phyloP scores from a whole-genome alignment of 2,329 filamentous ascomycete species.

The Colletotrichum shisoi region DNA sequence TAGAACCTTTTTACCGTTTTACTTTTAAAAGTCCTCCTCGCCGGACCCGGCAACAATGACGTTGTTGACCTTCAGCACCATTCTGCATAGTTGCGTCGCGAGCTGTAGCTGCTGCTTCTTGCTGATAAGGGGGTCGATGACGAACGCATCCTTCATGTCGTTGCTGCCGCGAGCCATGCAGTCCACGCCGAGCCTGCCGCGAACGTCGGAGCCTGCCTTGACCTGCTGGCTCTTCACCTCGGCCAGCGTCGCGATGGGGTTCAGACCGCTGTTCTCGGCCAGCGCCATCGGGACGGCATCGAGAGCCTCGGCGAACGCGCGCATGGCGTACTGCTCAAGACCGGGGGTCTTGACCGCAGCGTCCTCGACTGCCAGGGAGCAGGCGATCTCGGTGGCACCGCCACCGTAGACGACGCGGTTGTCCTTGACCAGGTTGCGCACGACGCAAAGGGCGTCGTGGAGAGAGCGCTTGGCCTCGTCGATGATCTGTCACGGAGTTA shows the following conservation, averaged over 20 bases:
- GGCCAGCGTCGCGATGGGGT: conserved; percentile 93
- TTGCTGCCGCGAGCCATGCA: conserved; percentile 97
- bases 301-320: conserved; percentile 93
- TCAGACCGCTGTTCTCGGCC: conserved; percentile 95
- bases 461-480: conserved; percentile 98
- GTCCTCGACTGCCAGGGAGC: conserved; percentile 94
- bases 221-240: conserved; percentile 96
- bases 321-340: conserved; percentile 99
- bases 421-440: conserved; percentile 93
- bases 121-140: conserved; percentile 97
- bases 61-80: conserved; percentile 98
- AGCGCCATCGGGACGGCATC: conserved; percentile 94
- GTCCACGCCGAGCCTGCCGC: conserved; percentile 84
- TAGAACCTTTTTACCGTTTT: conserved; percentile 34
- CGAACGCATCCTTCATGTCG: conserved; percentile 97
- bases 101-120: conserved; percentile 97
- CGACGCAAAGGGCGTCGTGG: conserved; percentile 96
- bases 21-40: conserved; percentile 80
- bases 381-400: conserved; percentile 95
- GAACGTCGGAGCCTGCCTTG: conserved; percentile 65
- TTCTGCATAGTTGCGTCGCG: conserved; percentile 95
- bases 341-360: conserved; percentile 93
- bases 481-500: conserved; percentile 75
- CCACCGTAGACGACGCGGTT: conserved; percentile 98
- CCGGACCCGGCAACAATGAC: conserved; percentile 90